These are phyloP conservation scores for Penicillium corylophilum DNA, from an alignment of 2,329 filamentous ascomycete genomes.

Conservation along the genomic window DNA sequence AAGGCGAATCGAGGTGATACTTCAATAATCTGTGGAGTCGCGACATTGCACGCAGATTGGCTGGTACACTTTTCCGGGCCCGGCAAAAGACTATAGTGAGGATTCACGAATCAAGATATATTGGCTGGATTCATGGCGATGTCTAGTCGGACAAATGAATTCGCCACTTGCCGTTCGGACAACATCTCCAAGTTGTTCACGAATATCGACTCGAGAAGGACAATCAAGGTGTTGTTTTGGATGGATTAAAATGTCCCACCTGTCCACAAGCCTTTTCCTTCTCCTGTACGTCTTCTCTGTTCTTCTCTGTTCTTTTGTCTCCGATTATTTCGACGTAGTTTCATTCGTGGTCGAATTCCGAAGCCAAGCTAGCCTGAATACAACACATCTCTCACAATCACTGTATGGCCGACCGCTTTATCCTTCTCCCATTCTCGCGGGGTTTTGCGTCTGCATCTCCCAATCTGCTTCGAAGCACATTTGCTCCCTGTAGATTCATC, in stretches of 20 bases:
- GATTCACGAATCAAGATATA: not conserved
- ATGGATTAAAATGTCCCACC: not conserved
- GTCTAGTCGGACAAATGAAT: not conserved
- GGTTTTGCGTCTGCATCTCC: not conserved
- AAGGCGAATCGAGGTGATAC: not conserved
- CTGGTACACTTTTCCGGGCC: constrained; percentile 11
- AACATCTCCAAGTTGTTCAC: not conserved
- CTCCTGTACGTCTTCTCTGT: not conserved
- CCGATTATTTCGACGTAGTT: not conserved
- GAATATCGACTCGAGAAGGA: not conserved
- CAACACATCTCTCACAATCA: not conserved
- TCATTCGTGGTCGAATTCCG: not conserved
- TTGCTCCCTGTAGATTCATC: not conserved
- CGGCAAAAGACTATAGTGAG: not conserved
- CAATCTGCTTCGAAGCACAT: not conserved
- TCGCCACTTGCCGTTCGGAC: not conserved
- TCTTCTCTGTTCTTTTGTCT: not conserved
- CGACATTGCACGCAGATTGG: constrained; percentile 9
- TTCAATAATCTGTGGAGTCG: not conserved
- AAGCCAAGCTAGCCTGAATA: not conserved
- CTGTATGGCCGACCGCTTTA: constrained; percentile 8
- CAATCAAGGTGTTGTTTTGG: not conserved
- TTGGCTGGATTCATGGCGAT: not conserved
- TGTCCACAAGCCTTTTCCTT: not conserved
- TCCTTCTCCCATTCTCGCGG: not conserved